Conservation (phyloP, 2,329 filamentous ascomycete genomes). For the Sporothrix phasma region DNA sequence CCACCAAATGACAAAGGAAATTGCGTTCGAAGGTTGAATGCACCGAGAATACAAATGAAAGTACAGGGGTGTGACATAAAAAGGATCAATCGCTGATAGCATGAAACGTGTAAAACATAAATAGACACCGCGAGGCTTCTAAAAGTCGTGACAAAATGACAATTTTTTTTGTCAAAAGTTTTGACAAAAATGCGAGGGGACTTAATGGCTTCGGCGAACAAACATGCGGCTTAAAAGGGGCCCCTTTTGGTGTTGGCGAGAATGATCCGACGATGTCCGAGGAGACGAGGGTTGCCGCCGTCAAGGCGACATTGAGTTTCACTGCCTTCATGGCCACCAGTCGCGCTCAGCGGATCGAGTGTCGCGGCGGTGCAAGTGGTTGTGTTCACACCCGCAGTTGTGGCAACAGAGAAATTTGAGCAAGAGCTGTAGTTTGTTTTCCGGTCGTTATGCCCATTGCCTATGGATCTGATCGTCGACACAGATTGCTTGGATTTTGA, state of each 20-base stretch:
- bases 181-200: neutral
- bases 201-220: constrained; percentile 18
- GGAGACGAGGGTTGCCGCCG: neutral
- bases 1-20: neutral
- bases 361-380: neutral
- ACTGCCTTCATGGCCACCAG: neutral
- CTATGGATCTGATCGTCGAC: neutral
- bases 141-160: neutral
- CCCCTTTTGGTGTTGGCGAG: constrained; percentile 7
- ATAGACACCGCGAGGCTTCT: neutral
- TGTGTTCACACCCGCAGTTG: constrained; percentile 3
- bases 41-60: neutral
- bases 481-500: constrained; percentile 2
- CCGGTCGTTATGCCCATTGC: constrained; percentile 8
- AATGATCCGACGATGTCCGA: constrained; percentile 8
- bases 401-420: constrained; percentile 11
- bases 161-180: neutral
- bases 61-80: neutral
- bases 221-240: constrained; percentile 19
- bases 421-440: constrained; percentile 15
- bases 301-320: neutral
- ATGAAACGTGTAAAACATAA: neutral
- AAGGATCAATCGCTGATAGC: neutral
- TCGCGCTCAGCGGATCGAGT: neutral
- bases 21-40: neutral